phyloP scores from a whole-genome alignment of 352 stramenopile species.

The Globisporangium parvum region DNA sequence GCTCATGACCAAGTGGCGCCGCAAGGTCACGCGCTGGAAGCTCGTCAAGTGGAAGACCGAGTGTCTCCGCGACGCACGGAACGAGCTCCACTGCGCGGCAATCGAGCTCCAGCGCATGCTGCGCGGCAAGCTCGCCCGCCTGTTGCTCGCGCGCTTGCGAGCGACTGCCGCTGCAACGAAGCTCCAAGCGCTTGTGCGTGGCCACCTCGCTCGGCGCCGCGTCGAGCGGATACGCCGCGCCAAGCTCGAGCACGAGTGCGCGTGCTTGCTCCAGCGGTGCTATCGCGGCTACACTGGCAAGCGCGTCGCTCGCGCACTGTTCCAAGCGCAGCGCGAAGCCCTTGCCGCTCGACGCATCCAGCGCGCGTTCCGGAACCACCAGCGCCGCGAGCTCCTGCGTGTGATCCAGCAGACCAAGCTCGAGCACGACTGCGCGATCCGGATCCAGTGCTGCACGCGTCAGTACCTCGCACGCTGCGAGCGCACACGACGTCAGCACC shows the following conservation, averaged over 20 bases:
- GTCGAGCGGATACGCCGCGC: constrained; percentile 21
- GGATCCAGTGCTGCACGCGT: constrained; percentile 52
- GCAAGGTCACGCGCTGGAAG: constrained; percentile 36
- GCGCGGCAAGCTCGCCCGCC: constrained; percentile 39
- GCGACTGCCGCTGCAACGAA: constrained; percentile 25
- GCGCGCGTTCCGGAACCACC: constrained; percentile 55
- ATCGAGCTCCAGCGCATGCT: constrained; percentile 68
- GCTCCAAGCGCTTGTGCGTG: constrained; percentile 54
- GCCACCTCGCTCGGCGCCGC: constrained; percentile 23
- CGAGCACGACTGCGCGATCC: constrained; percentile 45
- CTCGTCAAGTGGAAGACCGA: constrained; percentile 49
- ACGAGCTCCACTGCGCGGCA: constrained; percentile 52
- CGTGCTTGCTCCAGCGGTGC: constrained; percentile 52
- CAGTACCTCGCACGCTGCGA: constrained; percentile 48
- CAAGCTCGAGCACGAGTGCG: constrained; percentile 40
- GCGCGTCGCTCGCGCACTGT: constrained; percentile 50
- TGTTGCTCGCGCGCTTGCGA: constrained; percentile 16
- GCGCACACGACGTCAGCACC: constrained; percentile 16
- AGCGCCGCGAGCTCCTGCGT: constrained; percentile 43
- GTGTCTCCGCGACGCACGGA: constrained; percentile 37
- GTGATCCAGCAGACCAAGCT: constrained; percentile 62
- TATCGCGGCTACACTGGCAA: constrained; percentile 80
- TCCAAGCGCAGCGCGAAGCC: constrained; percentile 53
- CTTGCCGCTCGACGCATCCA: constrained; percentile 60
- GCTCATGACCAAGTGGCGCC: constrained; percentile 62